A percentile compares a stretch with the other conserved stretches of the same genome.
phyloP scores from a whole-genome alignment of 2,329 filamentous ascomycete genomes.

The Thelonectria blattea region DNA sequence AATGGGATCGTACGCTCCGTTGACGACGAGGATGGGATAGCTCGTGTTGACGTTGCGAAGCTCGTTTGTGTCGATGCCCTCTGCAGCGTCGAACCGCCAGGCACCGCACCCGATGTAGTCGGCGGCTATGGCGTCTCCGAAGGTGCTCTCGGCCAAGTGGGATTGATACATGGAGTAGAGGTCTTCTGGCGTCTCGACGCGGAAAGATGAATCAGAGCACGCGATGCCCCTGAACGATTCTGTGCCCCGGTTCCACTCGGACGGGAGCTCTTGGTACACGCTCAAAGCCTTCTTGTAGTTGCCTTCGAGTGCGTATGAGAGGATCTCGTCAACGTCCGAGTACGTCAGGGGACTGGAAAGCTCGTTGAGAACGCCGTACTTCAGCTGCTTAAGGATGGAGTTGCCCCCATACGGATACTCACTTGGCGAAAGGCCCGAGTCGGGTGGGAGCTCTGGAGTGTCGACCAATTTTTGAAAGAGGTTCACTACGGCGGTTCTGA shows the following conservation, averaged over 20 bases:
- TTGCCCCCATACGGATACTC: neutral
- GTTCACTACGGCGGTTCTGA: neutral
- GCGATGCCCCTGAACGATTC: slow-evolving; percentile 9
- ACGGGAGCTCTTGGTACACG: neutral
- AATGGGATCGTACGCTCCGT: slow-evolving; percentile 31
- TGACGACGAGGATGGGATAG: slow-evolving; percentile 27
- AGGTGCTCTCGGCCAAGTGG: slow-evolving; percentile 10
- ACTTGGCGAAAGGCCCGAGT: neutral
- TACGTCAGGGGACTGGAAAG: neutral
- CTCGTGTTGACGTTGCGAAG: slow-evolving; percentile 30
- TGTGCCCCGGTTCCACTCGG: slow-evolving; percentile 13
- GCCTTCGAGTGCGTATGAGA: neutral
- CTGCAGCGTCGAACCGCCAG: slow-evolving; percentile 28
- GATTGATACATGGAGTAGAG: slow-evolving; percentile 10
- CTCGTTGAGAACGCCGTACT: neutral
- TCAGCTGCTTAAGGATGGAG: neutral
- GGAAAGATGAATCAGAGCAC: slow-evolving; percentile 21
- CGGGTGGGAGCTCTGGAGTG: neutral
- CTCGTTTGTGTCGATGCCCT: slow-evolving; percentile 18
- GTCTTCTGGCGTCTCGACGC: slow-evolving; percentile 11
- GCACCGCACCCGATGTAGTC: slow-evolving; percentile 15
- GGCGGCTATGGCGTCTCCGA: slow-evolving; percentile 20
- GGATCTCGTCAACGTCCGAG: neutral
- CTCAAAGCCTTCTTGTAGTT: slow-evolving; percentile 1
- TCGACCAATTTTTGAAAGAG: slow-evolving; percentile 9